phyloP scores from a whole-genome alignment of 1,139 yeast genomes.

The Protomyces arabidopsidicola region DNA sequence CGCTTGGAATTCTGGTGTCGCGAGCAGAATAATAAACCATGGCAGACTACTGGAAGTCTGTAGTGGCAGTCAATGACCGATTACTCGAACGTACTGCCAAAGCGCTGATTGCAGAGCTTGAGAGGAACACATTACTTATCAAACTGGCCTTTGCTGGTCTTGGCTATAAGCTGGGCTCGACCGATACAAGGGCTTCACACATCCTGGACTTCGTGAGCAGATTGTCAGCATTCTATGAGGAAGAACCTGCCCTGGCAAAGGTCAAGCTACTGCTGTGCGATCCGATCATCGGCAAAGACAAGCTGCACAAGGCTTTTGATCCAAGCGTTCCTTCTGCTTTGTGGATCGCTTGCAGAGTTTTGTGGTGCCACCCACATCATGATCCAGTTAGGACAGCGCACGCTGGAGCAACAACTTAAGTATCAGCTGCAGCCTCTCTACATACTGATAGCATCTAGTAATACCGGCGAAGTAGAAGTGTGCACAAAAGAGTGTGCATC shows the following conservation, averaged over 20 bases:
- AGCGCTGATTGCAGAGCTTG: neutral
- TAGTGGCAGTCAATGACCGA: neutral
- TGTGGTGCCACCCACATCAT: no score
- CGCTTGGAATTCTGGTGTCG: neutral
- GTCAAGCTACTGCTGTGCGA: neutral
- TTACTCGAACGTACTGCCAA: neutral
- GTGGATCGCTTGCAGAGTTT: no score
- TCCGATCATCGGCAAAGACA: neutral
- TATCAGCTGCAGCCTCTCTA: no score
- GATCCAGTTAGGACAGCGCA: no score
- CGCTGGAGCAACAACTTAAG: no score
- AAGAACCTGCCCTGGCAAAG: neutral
- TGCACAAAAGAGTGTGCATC: no score
- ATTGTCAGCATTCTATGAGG: neutral
- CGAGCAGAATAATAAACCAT: neutral
- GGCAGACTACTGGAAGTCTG: neutral
- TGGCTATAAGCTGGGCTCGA: neutral
- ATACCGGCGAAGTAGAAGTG: no score
- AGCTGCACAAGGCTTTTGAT: no score
- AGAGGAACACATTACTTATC: neutral
- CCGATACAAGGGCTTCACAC: neutral
- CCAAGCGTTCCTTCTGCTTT: no score
- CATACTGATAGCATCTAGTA: no score
- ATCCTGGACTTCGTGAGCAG: neutral
- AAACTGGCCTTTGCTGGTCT: neutral